These are phyloP conservation scores for Cryptosporidium felis DNA, from an alignment of 169 alveolate genomes.

Conservation along the genomic window DNA sequence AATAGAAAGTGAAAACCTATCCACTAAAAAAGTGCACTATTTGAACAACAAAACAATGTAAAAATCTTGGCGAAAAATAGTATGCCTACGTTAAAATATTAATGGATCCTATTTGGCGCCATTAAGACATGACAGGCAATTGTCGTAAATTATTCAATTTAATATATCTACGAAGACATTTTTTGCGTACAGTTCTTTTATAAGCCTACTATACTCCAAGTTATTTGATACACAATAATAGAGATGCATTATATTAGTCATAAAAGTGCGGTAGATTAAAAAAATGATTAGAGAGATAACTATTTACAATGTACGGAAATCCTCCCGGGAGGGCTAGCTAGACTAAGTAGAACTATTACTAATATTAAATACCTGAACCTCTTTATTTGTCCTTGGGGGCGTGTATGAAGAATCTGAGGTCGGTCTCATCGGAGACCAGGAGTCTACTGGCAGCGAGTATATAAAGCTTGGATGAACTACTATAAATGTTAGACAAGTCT, in stretches of 20 bases:
- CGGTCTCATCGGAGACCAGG: conserved; percentile 65
- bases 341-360: conserved; percentile 16
- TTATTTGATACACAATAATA: conserved; percentile 34
- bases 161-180: conserved; percentile 56
- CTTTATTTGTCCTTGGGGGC: conserved; percentile 65
- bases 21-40: no score
- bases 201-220: neutral
- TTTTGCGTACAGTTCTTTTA: conserved; percentile 25
- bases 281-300: conserved; percentile 45
- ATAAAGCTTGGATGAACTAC: neutral
- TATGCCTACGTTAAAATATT: no score
- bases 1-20: no score
- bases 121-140: conserved; percentile 52
- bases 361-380: neutral
- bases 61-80: no score
- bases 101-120: conserved; percentile 65
- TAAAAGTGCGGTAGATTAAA: conserved; percentile 57
- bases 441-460: neutral
- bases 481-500: conserved; percentile 1
- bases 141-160: neutral
- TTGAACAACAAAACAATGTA: no score
- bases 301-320: conserved; percentile 3
- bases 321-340: conserved; percentile 23
- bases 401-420: conserved; percentile 23
- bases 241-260: conserved; percentile 50